A percentile compares a stretch with the other conserved stretches of the same genome.
These are phyloP conservation scores for Fraxinus cuspidata DNA, from an alignment of 257 asterid species.

Conservation along the genomic window DNA sequence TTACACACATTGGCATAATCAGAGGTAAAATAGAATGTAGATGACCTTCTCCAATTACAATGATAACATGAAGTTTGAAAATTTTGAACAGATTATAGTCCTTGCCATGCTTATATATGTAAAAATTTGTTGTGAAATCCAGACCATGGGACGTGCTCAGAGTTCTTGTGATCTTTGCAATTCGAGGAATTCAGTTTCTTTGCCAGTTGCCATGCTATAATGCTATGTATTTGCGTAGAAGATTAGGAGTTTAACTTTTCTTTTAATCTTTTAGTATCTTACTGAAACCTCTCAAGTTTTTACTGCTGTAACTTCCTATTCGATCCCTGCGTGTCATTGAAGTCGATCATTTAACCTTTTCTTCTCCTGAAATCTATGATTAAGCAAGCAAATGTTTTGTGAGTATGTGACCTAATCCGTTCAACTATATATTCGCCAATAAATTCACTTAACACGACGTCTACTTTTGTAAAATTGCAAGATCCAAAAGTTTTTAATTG, in stretches of 20 bases:
- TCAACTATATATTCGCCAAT: background rate
- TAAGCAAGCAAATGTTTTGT: background rate
- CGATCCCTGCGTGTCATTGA: background rate
- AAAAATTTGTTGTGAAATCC: background rate
- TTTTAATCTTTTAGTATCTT: background rate
- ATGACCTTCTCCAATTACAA: background rate
- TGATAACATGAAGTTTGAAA: background rate
- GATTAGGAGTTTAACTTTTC: background rate
- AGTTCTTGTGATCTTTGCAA: background rate
- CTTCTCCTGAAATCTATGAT: background rate
- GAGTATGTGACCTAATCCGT: background rate
- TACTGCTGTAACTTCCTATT: background rate
- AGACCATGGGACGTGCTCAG: background rate
- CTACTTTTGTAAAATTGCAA: constrained; percentile 19
- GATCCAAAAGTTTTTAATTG: constrained; percentile 17
- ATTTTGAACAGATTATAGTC: background rate
- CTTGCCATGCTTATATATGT: background rate
- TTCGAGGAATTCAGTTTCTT: background rate
- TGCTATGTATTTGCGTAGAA: background rate
- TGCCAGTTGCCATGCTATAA: constrained; percentile 1
- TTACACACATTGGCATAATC: background rate
- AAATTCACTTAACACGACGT: background rate
- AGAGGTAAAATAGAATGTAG: background rate
- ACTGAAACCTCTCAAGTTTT: background rate
- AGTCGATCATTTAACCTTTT: background rate